phyloP scores from a whole-genome alignment of 768 basidiomycete genomes.

The Russula compacta region DNA sequence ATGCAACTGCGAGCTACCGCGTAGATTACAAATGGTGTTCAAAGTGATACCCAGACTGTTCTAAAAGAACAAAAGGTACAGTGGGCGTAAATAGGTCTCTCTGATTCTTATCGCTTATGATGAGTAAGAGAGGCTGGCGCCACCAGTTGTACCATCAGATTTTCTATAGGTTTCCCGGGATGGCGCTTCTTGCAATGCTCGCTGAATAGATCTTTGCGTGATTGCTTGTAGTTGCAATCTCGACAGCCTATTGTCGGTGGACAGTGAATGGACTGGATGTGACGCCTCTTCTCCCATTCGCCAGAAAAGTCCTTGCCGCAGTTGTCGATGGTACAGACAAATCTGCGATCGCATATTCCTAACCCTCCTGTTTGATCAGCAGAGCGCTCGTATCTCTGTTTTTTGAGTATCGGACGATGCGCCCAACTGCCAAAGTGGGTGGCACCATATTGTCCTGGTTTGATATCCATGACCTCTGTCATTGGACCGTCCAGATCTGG shows the following conservation, averaged over 20 bases:
- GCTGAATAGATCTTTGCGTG: conserved; percentile 12
- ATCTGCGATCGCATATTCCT: neutral
- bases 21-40: neutral
- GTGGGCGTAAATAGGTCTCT: neutral
- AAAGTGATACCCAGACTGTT: neutral
- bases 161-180: neutral
- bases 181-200: conserved; percentile 17
- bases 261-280: conserved; percentile 9
- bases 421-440: neutral
- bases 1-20: neutral
- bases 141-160: neutral
- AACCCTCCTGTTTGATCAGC: neutral
- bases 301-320: conserved; percentile 12
- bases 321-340: neutral
- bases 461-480: neutral
- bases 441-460: neutral
- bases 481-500: neutral
- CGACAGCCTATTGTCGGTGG: conserved; percentile 12
- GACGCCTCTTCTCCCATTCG: conserved; percentile 13
- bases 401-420: neutral
- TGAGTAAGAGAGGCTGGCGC: no score
- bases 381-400: neutral
- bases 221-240: conserved; percentile 14
- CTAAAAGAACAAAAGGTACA: neutral
- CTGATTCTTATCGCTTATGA: neutral